Evolutionary conservation across 1,284 basidiomycete genomes (phyloP).

Genomic region (Trametes hirsuta): DNA sequence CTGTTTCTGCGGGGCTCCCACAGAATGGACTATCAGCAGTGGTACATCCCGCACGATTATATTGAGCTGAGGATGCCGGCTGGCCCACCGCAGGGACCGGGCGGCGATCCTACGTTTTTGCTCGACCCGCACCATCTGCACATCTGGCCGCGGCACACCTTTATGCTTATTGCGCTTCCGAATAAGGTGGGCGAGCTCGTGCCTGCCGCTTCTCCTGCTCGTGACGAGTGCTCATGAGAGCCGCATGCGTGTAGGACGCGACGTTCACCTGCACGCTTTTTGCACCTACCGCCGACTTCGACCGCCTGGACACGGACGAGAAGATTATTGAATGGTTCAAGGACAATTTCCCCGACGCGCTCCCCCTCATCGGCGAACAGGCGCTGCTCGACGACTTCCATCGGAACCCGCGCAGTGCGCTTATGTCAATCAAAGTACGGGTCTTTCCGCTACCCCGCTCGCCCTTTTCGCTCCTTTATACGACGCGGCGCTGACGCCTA

Average conservation of each 20-base stretch:
- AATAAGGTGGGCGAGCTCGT: conserved; percentile 71
- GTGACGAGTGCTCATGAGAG: conserved; percentile 29
- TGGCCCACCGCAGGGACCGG: conserved; percentile 52
- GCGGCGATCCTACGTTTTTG: conserved; percentile 70
- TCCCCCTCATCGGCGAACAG: conserved; percentile 82
- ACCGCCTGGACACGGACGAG: conserved; percentile 62
- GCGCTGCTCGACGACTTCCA: conserved; percentile 77
- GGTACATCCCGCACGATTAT: conserved; percentile 95
- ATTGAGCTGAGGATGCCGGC: conserved; percentile 95
- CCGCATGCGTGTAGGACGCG: conserved; percentile 59
- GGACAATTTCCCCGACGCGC: conserved; percentile 85
- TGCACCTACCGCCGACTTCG: conserved; percentile 82
- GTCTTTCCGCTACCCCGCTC: conserved; percentile 22
- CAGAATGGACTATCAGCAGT: conserved; percentile 93
- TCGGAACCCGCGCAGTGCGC: conserved; percentile 83
- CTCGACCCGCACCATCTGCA: conserved; percentile 96
- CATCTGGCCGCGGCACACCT: conserved; percentile 98
- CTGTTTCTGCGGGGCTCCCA: conserved; percentile 27
- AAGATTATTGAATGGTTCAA: conserved; percentile 80
- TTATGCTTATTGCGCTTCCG: conserved; percentile 98
- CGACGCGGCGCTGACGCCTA: conserved; percentile 6
- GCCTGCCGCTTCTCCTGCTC: conserved; percentile 30
- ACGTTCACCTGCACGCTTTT: conserved; percentile 93
- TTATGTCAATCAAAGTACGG: conserved; percentile 89
- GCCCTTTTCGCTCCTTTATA: conserved; percentile 8